Conservation (phyloP, 768 basidiomycete genomes). For the Hericium rajendrae region DNA sequence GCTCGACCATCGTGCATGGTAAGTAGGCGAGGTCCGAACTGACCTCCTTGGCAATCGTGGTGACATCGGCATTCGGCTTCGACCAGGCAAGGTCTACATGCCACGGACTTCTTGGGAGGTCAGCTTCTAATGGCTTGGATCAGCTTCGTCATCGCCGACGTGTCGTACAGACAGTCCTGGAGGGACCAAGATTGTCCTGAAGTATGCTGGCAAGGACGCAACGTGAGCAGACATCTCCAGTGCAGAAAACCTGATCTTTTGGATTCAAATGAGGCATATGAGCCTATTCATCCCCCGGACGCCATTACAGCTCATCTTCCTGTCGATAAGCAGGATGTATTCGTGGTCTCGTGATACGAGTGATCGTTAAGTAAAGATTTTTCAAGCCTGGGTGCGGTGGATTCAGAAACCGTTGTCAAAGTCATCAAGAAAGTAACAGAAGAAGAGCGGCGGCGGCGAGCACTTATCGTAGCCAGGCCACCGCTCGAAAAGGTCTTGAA, state of each 20-base stretch:
- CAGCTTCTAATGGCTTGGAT: not conserved
- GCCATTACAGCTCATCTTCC: constrained; percentile 70
- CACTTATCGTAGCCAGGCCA: constrained; percentile 54
- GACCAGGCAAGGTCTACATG: constrained; percentile 31
- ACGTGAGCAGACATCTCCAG: constrained; percentile 16
- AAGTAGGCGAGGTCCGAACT: not conserved
- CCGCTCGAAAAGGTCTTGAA: constrained; percentile 73
- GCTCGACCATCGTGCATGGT: constrained; percentile 15
- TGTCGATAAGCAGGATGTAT: constrained; percentile 59
- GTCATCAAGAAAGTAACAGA: constrained; percentile 55
- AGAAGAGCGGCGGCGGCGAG: constrained; percentile 60
- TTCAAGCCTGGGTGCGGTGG: constrained; percentile 56
- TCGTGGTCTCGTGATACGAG: not conserved
- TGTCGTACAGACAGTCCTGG: constrained; percentile 17
- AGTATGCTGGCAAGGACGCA: constrained; percentile 48
- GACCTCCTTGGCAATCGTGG: too few species aligned
- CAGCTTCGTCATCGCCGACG: too few species aligned
- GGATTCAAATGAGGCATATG: constrained; percentile 49
- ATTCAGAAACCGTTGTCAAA: constrained; percentile 55
- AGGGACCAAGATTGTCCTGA: constrained; percentile 41
- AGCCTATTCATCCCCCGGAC: constrained; percentile 83
- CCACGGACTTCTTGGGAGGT: constrained; percentile 32
- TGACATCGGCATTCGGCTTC: too few species aligned
- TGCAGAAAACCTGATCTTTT: not conserved
- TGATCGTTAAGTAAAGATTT: not conserved